Conservation (phyloP, 2,329 filamentous ascomycete genomes). For the Aspergillus glaucus region DNA sequence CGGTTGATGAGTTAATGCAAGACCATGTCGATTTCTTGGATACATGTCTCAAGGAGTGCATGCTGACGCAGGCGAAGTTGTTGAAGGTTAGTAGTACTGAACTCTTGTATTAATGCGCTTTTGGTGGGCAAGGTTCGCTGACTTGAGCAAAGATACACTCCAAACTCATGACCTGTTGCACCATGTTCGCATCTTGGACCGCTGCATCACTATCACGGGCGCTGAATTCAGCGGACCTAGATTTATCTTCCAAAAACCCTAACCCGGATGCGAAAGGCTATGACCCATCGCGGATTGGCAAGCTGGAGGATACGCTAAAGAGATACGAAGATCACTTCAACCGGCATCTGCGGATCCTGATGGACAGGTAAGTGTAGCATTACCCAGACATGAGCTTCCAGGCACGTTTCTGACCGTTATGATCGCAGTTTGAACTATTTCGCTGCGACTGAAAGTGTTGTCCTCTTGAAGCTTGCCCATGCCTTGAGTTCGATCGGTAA, state of each 20-base stretch:
- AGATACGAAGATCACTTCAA: conserved; percentile 94
- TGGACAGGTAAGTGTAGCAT: conserved; percentile 58
- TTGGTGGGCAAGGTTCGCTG: neutral
- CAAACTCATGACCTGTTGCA: conserved; percentile 93
- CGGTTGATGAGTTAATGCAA: conserved; percentile 97
- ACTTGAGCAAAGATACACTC: conserved; percentile 69
- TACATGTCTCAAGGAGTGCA: conserved; percentile 96
- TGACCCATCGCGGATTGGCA: conserved; percentile 58
- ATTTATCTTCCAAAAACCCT: conserved; percentile 47
- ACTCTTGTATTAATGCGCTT: neutral
- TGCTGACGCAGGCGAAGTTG: conserved; percentile 95
- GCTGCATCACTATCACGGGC: conserved; percentile 72
- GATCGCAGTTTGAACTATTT: conserved; percentile 70
- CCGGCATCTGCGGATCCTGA: conserved; percentile 82
- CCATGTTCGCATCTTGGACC: conserved; percentile 86
- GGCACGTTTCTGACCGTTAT: neutral
- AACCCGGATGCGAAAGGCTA: conserved; percentile 39
- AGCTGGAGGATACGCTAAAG: conserved; percentile 77
- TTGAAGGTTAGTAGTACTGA: conserved; percentile 59
- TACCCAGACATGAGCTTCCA: too few species aligned
- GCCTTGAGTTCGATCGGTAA: conserved; percentile 37
- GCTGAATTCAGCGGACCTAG: conserved; percentile 75
- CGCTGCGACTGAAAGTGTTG: conserved; percentile 93
- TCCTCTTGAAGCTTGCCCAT: conserved; percentile 67
- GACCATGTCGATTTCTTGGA: conserved; percentile 98